A percentile compares a stretch with the other conserved stretches of the same genome.
Conservation (phyloP, 306 rosid species). For the Vigna trinervia region DNA sequence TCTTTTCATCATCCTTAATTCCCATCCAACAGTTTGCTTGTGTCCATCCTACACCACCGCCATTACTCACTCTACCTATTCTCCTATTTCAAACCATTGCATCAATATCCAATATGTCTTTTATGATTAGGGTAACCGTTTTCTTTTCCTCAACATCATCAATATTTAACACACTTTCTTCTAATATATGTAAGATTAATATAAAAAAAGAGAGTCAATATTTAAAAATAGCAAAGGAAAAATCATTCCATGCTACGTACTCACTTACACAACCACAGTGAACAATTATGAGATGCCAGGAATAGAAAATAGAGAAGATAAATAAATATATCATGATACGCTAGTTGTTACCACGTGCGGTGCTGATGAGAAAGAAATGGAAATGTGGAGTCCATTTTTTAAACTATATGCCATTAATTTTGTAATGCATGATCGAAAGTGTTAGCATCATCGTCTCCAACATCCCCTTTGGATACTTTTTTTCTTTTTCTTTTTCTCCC, state of each 20-base stretch:
- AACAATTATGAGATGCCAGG: neutral
- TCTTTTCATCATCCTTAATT: too few relatives aligned
- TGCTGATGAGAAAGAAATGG: constrained; percentile 7
- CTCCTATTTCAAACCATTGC: too few relatives aligned
- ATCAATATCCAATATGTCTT: too few relatives aligned
- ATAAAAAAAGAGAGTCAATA: too few relatives aligned
- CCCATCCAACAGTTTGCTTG: too few relatives aligned
- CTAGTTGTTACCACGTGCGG: constrained; percentile 10
- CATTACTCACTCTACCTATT: too few relatives aligned
- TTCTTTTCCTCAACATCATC: too few relatives aligned
- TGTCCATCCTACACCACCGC: too few relatives aligned
- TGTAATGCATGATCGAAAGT: constrained; percentile 24
- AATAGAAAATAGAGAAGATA: neutral
- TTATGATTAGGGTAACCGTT: too few relatives aligned
- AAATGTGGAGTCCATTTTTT: constrained; percentile 20
- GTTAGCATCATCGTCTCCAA: constrained; percentile 37
- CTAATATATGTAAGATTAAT: too few relatives aligned
- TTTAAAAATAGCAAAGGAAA: neutral
- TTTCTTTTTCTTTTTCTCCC: neutral
- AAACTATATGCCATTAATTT: constrained; percentile 8
- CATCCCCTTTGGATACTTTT: neutral
- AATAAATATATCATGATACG: neutral
- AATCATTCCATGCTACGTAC: neutral
- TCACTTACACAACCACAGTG: neutral
- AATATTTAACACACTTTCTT: too few relatives aligned